Evolutionary conservation across 140 eudicot species (phyloP), one percentile per base, ranked within the genome.

Genomic region (Bidens hawaiensis): DNA sequence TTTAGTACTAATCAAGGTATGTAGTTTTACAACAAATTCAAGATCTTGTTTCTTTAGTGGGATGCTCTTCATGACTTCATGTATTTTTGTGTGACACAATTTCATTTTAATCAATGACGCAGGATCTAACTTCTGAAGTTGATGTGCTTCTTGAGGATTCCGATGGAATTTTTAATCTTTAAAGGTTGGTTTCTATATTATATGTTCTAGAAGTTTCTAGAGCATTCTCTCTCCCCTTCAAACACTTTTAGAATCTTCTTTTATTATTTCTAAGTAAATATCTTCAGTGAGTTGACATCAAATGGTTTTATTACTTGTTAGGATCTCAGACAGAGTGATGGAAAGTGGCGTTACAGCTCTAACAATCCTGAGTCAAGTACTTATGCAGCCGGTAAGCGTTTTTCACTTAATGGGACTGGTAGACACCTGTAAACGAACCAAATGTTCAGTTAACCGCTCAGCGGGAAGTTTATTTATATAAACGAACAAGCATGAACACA

Each of bases 291-390:
- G 18, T 30, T 73, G 73, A 69, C 54, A 10, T 48, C 38, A 30
- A 51, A 63, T 41, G 50, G 48, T 43, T 19, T 48, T 69, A 27
- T 40, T 71, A 84, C 25, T 54, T 73, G 27, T 47, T 75, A 88
- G 96, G 85, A 85, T 53, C 96, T 88, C 13, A 76, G 94, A 57
- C 94, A 84, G 50, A 88, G 96, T 75, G 96, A 88, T 85, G 96
- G 96, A 61, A 82, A 83, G 68, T 88, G 96, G 96, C 90, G 87
- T 55, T 77, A 74, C 38, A 79, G 76, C 67, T 81, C 88, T 49
- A 79, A 73, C 76, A 77, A 82, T 60, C 86, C 90, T 4, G 79
- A 82, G 65, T 82, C 96, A 64, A 88, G 96, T 67, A 75, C 80
- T 68, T 73, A 74, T 70, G 94, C 87, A 53, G 94, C 87, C 50